phyloP scores from a whole-genome alignment of 495 filamentous ascomycete species.

The Talaromyces adpressus region DNA sequence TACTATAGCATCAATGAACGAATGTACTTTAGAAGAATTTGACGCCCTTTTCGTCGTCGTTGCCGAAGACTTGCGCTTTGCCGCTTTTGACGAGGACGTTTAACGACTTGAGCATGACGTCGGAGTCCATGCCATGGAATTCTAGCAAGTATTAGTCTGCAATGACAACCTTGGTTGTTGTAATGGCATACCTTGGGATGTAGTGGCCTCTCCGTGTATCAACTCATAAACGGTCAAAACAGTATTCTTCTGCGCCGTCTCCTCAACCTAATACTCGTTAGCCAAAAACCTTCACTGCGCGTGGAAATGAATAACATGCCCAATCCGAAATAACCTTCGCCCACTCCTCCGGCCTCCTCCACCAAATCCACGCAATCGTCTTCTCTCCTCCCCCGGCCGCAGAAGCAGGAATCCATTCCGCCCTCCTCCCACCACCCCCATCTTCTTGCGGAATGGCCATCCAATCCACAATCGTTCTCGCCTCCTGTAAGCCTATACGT shows the following conservation, averaged over 20 bases:
- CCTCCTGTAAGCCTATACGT: conserved; percentile 54
- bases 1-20: background rate
- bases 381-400: conserved; percentile 24
- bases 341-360: conserved; percentile 70
- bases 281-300: background rate
- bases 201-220: conserved; percentile 56
- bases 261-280: conserved; percentile 46
- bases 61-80: conserved; percentile 88
- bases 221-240: conserved; percentile 77
- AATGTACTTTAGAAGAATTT: conserved; percentile 74
- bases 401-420: conserved; percentile 52
- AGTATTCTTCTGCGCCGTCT: conserved; percentile 62
- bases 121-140: conserved; percentile 81
- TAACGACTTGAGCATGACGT: conserved; percentile 71
- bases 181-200: conserved; percentile 43
- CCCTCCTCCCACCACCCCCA: conserved; percentile 47
- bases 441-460: conserved; percentile 60
- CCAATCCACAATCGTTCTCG: conserved; percentile 61
- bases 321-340: conserved; percentile 54
- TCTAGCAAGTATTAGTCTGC: conserved; percentile 37
- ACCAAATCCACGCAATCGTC: conserved; percentile 55
- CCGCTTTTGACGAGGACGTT: conserved; percentile 75
- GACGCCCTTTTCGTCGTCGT: conserved; percentile 77
- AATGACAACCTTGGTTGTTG: background rate
- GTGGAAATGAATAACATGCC: conserved; percentile 31